Evolutionary conservation across 106 monocot species (phyloP).

Genomic region (Acorus calamus): DNA sequence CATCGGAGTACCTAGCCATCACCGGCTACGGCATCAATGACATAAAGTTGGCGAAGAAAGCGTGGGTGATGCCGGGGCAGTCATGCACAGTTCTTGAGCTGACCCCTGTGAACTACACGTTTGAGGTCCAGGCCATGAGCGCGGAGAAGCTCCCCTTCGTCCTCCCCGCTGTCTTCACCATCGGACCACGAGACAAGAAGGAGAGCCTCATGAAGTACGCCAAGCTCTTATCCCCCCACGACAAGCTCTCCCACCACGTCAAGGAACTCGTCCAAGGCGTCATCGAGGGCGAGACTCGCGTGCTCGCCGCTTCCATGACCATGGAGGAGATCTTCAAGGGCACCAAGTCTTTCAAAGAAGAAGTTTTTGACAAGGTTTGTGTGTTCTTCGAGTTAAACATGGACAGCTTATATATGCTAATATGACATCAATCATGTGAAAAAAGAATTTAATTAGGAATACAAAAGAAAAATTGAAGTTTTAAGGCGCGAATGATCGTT

Average conservation of each 20-base stretch:
- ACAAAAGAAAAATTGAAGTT: too few relatives aligned
- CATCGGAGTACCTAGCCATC: slow-evolving; percentile 21
- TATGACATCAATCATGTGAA: too few relatives aligned
- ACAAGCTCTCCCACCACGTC: slow-evolving; percentile 20
- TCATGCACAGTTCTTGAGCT: slow-evolving; percentile 10
- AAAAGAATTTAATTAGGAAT: too few relatives aligned
- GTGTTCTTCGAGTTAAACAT: too few relatives aligned
- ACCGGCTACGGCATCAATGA: slow-evolving; percentile 10
- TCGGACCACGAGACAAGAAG: slow-evolving; percentile 11
- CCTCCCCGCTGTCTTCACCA: slow-evolving; percentile 29
- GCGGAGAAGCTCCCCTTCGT: slow-evolving; percentile 28
- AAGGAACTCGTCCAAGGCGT: slow-evolving; percentile 22
- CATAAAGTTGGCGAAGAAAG: slow-evolving; percentile 20
- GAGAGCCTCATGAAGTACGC: slow-evolving; percentile 24
- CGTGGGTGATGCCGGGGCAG: slow-evolving; percentile 14
- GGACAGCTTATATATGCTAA: too few relatives aligned
- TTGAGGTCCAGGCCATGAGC: slow-evolving; percentile 37
- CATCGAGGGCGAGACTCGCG: slow-evolving; percentile 25
- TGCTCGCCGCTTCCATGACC: slow-evolving; percentile 27
- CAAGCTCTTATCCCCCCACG: slow-evolving; percentile 19
- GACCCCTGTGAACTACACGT: slow-evolving; percentile 24
- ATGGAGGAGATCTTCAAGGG: slow-evolving; percentile 31
- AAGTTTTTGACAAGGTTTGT: slow-evolving; percentile 20
- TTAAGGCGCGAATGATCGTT: too few relatives aligned
- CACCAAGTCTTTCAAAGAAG: slow-evolving; percentile 23